phyloP scores from a whole-genome alignment of 441 rosid species.

The Geranium incanum region DNA sequence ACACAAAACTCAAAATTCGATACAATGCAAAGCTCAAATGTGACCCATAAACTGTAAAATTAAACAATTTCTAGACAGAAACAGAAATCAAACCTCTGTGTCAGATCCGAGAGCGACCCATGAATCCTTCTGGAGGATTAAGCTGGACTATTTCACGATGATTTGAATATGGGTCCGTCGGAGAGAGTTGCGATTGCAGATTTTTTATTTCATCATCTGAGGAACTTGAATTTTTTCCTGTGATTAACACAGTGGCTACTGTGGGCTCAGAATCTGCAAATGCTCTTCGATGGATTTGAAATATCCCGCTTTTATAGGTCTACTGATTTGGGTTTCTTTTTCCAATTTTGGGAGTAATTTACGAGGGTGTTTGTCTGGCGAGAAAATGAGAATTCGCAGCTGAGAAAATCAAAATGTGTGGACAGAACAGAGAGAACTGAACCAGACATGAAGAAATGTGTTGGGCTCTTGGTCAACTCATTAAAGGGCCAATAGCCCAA shows the following conservation, averaged over 20 bases:
- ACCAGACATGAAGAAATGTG: neutral
- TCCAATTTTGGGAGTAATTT: neutral
- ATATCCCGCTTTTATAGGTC: neutral
- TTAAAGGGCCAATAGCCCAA: neutral
- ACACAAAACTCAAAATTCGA: neutral
- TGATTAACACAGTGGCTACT: neutral
- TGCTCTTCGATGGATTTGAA: neutral
- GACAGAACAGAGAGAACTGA: neutral
- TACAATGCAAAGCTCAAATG: conserved; percentile 10
- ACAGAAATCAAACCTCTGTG: conserved; percentile 52
- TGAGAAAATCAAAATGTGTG: neutral
- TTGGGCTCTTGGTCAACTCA: neutral
- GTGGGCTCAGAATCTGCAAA: neutral
- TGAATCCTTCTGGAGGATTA: conserved; percentile 20
- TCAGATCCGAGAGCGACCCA: conserved; percentile 99
- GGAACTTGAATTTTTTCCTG: neutral
- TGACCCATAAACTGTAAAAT: neutral
- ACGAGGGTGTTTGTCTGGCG: neutral
- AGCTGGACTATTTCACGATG: conserved; percentile 20
- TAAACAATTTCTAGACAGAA: neutral
- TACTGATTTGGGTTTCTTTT: neutral
- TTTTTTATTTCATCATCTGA: neutral
- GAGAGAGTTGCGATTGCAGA: neutral
- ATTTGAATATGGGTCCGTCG: conserved; percentile 9
- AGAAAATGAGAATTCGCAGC: conserved; percentile 2